Evolutionary conservation across 2,329 filamentous ascomycete species (phyloP).

Genomic region (Escovopsis sp.): DNA sequence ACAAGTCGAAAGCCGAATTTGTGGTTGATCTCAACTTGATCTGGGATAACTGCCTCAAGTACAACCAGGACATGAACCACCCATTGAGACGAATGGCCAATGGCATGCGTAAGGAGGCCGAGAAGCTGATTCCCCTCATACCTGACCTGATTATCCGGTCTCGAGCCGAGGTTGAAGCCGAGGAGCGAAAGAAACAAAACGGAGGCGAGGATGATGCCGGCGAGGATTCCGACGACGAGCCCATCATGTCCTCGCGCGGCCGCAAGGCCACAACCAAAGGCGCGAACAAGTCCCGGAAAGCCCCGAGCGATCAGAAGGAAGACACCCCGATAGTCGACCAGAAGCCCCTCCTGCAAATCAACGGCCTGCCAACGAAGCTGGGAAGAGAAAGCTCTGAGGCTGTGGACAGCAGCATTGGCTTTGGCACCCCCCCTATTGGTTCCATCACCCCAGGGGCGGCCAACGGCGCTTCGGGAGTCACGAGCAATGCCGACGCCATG

Average conservation of each 20-base stretch:
- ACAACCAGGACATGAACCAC: constrained; percentile 82
- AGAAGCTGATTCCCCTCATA: constrained; percentile 89
- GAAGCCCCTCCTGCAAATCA: constrained; percentile 57
- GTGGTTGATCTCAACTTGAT: constrained; percentile 88
- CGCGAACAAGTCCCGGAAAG: constrained; percentile 62
- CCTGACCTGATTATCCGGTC: constrained; percentile 84
- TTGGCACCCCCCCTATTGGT: constrained; percentile 70
- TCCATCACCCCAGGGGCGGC: constrained; percentile 61
- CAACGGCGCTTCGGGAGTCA: constrained; percentile 51
- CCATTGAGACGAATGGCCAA: constrained; percentile 84
- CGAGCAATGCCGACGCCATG: constrained; percentile 70
- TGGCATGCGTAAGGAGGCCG: constrained; percentile 93
- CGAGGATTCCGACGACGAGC: constrained; percentile 92
- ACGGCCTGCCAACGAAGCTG: constrained; percentile 43
- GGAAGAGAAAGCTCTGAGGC: constrained; percentile 61
- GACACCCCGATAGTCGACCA: constrained; percentile 63
- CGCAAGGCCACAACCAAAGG: constrained; percentile 70
- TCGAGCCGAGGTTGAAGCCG: constrained; percentile 84
- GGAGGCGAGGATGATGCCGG: constrained; percentile 69
- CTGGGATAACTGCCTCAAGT: constrained; percentile 92
- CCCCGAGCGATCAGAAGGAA: constrained; percentile 59
- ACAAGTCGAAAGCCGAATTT: constrained; percentile 88
- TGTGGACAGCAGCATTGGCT: constrained; percentile 70
- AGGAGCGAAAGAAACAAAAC: constrained; percentile 71
- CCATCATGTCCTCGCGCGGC: constrained; percentile 93